A percentile compares a stretch with the other conserved stretches of the same genome.
These are phyloP conservation scores for Sabuloglossum arenarium DNA, from an alignment of 495 filamentous ascomycete genomes.

Conservation along the genomic window DNA sequence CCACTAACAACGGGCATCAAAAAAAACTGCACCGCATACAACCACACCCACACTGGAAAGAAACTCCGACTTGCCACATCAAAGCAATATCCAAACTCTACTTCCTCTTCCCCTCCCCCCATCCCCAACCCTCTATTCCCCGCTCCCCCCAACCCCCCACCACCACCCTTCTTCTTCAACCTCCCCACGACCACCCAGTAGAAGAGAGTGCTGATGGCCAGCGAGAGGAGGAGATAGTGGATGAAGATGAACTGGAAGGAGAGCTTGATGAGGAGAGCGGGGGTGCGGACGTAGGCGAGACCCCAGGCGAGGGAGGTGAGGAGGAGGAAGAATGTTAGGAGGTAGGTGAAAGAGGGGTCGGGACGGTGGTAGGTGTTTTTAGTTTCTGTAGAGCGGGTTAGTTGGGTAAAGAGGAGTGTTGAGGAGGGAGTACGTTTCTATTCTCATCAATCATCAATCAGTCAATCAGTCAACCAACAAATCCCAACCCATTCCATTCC, in stretches of 20 bases:
- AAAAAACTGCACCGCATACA: conserved; percentile 54
- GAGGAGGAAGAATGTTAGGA: conserved; percentile 52
- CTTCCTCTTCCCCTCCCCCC: conserved; percentile 13
- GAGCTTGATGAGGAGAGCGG: conserved; percentile 34
- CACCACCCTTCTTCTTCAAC: conserved; percentile 18
- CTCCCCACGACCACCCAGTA: conserved; percentile 46
- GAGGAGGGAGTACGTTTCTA: no score
- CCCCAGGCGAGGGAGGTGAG: conserved; percentile 57
- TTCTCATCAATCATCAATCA: no score
- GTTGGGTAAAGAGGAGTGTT: no score
- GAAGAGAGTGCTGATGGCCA: conserved; percentile 36
- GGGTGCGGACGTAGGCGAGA: conserved; percentile 39
- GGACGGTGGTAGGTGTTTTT: conserved; percentile 62
- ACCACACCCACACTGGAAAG: conserved; percentile 51
- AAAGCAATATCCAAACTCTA: conserved; percentile 68
- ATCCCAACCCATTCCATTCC: no score
- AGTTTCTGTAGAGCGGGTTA: conserved; percentile 32
- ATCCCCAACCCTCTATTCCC: conserved; percentile 30
- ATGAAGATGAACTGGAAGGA: conserved; percentile 42
- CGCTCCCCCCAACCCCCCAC: conserved; percentile 27
- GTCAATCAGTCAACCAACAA: no score
- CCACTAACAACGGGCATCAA: conserved; percentile 38
- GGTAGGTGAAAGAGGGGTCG: conserved; percentile 59
- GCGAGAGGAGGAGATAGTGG: conserved; percentile 42
- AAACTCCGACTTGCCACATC: conserved; percentile 55